phyloP scores from a whole-genome alignment of 768 basidiomycete species.

The Boletus pseudo-olivaceus region DNA sequence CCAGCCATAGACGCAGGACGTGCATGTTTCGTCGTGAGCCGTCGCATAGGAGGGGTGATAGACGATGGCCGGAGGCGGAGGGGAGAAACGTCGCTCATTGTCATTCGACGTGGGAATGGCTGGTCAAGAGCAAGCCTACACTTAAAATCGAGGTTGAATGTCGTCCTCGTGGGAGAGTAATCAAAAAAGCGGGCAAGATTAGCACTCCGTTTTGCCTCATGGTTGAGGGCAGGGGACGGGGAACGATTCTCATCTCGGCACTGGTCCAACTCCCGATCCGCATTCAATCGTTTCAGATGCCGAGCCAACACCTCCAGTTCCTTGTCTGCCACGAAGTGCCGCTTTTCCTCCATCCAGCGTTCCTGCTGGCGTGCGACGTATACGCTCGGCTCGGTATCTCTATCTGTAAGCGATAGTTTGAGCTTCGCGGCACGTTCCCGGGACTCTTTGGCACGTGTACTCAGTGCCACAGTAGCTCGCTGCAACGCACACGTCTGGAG shows the following conservation, averaged over 20 bases:
- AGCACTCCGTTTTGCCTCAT: slow-evolving; percentile 28
- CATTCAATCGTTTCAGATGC: slow-evolving; percentile 33
- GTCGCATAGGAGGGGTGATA: slow-evolving; percentile 25
- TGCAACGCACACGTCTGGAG: slow-evolving; percentile 47
- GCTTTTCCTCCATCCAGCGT: slow-evolving; percentile 51
- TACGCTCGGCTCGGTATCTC: slow-evolving; percentile 35
- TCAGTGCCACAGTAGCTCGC: slow-evolving; percentile 41
- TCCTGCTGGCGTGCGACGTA: slow-evolving; percentile 42
- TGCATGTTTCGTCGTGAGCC: slow-evolving; percentile 24
- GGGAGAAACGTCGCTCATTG: slow-evolving; percentile 34
- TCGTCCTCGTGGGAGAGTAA: slow-evolving; percentile 31
- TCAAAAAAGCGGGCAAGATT: slow-evolving; percentile 41
- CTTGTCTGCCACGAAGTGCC: slow-evolving; percentile 34
- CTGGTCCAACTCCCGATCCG: slow-evolving; percentile 20
- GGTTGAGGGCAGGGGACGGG: slow-evolving; percentile 14
- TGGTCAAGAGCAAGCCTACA: slow-evolving; percentile 27
- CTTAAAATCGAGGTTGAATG: slow-evolving; percentile 33
- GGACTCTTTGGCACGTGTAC: slow-evolving; percentile 44
- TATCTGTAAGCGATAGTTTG: slow-evolving; percentile 35
- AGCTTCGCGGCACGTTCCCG: slow-evolving; percentile 41
- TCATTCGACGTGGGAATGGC: slow-evolving; percentile 33
- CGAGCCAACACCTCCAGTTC: slow-evolving; percentile 36
- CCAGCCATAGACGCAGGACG: slow-evolving; percentile 25
- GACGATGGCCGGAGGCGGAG: slow-evolving; percentile 33
- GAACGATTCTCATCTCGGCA: slow-evolving; percentile 17